Evolutionary conservation across 306 rosid species (phyloP).

Genomic region (Dalbergia cochinchinensis): DNA sequence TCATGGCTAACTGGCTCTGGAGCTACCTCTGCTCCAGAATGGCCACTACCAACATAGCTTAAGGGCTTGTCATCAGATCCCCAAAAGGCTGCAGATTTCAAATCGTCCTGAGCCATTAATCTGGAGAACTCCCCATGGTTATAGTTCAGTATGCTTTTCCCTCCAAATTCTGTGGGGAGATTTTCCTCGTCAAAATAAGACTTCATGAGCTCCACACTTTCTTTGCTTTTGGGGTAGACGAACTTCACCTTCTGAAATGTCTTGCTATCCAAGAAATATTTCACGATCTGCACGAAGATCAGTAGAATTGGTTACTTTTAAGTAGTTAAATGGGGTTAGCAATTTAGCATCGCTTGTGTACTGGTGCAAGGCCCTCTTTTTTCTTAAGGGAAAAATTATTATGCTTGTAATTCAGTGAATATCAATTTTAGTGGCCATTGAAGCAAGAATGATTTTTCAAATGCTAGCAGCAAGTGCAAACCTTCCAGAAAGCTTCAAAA

Average conservation of each 20-base stretch:
- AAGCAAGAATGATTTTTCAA: not conserved
- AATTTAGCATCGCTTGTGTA: no score
- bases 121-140: conserved; percentile 77
- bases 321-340: not conserved
- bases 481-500: conserved; percentile 68
- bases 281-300: conserved; percentile 69
- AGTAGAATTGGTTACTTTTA: not conserved
- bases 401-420: not conserved
- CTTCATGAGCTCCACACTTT: conserved; percentile 87
- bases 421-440: not conserved
- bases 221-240: conserved; percentile 78
- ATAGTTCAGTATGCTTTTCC: conserved; percentile 71
- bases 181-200: conserved; percentile 85
- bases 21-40: conserved; percentile 63
- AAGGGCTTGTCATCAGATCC: conserved; percentile 55
- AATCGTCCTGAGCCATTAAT: conserved; percentile 80
- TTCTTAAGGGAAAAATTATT: not conserved
- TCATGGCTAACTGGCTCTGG: conserved; percentile 42
- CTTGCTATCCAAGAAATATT: conserved; percentile 85
- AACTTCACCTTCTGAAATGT: conserved; percentile 92
- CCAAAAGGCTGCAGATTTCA: conserved; percentile 72
- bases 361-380: no score
- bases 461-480: conserved; percentile 5
- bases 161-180: conserved; percentile 83
- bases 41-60: conserved; percentile 52